Evolutionary conservation across 2,329 filamentous ascomycete species (phyloP).

Genomic region (Tolypocladium ovalisporum): DNA sequence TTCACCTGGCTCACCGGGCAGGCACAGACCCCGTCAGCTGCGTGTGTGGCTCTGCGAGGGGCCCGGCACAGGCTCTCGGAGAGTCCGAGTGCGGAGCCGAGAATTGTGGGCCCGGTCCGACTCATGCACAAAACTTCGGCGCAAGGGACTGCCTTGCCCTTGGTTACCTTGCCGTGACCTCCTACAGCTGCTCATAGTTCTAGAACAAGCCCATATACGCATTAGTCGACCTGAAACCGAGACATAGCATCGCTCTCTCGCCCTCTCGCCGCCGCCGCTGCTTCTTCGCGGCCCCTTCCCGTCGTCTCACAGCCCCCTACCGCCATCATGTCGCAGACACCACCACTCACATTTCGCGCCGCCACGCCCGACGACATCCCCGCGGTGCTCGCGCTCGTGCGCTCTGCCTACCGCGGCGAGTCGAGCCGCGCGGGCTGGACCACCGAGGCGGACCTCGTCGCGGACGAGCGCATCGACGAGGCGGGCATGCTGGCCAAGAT

Average conservation of each 20-base stretch:
- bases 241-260: neutral
- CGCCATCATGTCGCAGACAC: slow-evolving; percentile 1
- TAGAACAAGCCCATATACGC: neutral
- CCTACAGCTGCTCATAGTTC: neutral
- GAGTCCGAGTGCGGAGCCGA: neutral
- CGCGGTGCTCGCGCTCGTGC: slow-evolving; percentile 25
- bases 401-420: slow-evolving; percentile 33
- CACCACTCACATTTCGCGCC: slow-evolving; percentile 22
- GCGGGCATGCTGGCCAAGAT: slow-evolving; percentile 27
- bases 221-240: neutral
- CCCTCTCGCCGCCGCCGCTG: neutral
- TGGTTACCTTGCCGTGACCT: neutral
- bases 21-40: too few species aligned
- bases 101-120: neutral
- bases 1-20: neutral
- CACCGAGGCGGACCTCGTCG: slow-evolving; percentile 32
- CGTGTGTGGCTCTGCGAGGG: neutral
- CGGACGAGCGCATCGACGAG: slow-evolving; percentile 30
- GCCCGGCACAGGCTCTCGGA: neutral
- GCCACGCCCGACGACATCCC: slow-evolving; percentile 21
- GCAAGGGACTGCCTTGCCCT: neutral
- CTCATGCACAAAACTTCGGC: neutral
- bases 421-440: slow-evolving; percentile 32
- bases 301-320: neutral
- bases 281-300: neutral